Evolutionary conservation across 257 asterid genomes (phyloP).

Genomic region (Gardenia jasminoides): DNA sequence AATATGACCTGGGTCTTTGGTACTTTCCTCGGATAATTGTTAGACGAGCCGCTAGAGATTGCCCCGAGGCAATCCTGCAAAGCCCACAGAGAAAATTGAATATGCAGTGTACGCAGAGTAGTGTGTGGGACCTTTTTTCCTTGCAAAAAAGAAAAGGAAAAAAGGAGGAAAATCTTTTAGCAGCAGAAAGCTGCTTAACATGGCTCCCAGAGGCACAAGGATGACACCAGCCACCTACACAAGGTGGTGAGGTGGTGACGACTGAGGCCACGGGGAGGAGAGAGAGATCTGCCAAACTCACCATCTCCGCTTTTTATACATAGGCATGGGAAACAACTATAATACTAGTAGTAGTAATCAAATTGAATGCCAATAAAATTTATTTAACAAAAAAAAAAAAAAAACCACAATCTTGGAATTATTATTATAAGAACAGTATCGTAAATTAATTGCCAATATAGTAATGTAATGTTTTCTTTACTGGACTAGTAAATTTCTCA

Average conservation of each 20-base stretch:
- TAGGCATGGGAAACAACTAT: background rate
- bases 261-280: slow-evolving; percentile 16
- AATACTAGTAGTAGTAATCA: background rate
- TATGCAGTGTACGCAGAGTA: background rate
- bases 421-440: background rate
- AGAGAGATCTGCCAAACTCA: slow-evolving; percentile 21
- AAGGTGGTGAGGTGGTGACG: slow-evolving; percentile 25
- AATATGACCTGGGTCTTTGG: slow-evolving; percentile 58
- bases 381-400: background rate
- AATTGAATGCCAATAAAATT: background rate
- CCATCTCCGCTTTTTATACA: slow-evolving; percentile 8
- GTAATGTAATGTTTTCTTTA: background rate
- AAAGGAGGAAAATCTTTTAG: slow-evolving; percentile 6
- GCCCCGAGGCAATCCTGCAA: slow-evolving; percentile 43
- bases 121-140: background rate
- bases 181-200: slow-evolving; percentile 16
- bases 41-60: slow-evolving; percentile 40
- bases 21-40: slow-evolving; percentile 32
- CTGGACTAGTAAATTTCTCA: no score
- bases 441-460: background rate
- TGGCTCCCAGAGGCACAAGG: background rate
- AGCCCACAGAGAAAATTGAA: slow-evolving; percentile 1
- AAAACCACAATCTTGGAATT: background rate
- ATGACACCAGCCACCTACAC: slow-evolving; percentile 10
- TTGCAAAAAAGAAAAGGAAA: background rate